Percentiles rank a stretch among this genome's conserved stretches.
These are phyloP conservation scores for Achaetomium macrosporum DNA, from an alignment of 2,329 filamentous ascomycete genomes.

Conservation along the genomic window DNA sequence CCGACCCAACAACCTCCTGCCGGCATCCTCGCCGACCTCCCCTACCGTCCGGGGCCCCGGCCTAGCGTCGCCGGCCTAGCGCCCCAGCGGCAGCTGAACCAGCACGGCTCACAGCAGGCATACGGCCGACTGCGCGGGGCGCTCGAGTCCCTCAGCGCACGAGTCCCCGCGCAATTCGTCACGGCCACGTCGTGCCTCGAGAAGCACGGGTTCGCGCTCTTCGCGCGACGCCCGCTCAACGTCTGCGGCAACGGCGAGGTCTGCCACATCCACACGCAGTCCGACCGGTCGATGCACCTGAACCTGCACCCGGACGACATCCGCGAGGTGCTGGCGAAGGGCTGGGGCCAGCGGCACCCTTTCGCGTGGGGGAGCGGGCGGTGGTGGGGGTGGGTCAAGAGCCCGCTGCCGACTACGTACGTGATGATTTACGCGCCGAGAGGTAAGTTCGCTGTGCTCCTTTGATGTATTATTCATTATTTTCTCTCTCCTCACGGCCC, in stretches of 20 bases:
- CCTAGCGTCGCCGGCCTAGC: constrained; percentile 70
- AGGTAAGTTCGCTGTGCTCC: constrained; percentile 34
- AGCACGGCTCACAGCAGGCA: constrained; percentile 50
- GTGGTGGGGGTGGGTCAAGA: constrained; percentile 57
- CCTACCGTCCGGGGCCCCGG: constrained; percentile 56
- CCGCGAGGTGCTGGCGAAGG: constrained; percentile 61
- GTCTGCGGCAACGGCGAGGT: constrained; percentile 74
- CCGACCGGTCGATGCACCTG: constrained; percentile 72
- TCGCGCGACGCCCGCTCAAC: constrained; percentile 59
- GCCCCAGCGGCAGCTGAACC: constrained; percentile 72
- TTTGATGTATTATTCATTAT: not conserved
- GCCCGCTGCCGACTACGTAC: constrained; percentile 69
- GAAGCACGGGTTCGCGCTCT: constrained; percentile 74
- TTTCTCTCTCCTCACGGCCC: not conserved
- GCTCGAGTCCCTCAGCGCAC: constrained; percentile 45
- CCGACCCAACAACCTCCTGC: constrained; percentile 44
- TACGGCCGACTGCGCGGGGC: constrained; percentile 50
- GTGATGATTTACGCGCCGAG: constrained; percentile 78
- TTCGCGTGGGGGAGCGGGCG: constrained; percentile 54
- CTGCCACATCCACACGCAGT: constrained; percentile 66
- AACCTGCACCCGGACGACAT: constrained; percentile 76
- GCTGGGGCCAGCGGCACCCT: constrained; percentile 71
- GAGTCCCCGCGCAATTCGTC: constrained; percentile 44
- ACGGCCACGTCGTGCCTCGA: constrained; percentile 71
- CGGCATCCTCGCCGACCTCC: constrained; percentile 57